phyloP scores from a whole-genome alignment of 352 stramenopile species.

The Plasmopara halstedii region DNA sequence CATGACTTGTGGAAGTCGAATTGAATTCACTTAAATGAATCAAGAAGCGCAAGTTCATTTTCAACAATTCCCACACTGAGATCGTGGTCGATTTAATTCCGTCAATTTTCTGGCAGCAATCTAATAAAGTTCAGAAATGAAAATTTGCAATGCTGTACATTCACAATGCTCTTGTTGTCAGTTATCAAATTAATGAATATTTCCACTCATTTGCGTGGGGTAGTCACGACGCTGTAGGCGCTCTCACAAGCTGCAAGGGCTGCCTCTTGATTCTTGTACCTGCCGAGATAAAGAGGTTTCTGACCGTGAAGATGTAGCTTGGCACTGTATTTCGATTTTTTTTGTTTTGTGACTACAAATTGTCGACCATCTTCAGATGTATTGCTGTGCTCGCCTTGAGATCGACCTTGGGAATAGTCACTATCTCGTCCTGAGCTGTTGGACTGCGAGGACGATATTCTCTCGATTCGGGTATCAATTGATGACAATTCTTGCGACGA shows the following conservation, averaged over 20 bases:
- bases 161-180: no score
- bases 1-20: no score
- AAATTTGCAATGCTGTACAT: no score
- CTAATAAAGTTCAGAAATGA: no score
- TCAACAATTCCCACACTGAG: no score
- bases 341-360: slow-evolving; percentile 50
- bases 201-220: slow-evolving; percentile 35
- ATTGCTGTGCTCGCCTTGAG: slow-evolving; percentile 12
- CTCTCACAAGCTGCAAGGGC: slow-evolving; percentile 52
- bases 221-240: slow-evolving; percentile 45
- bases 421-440: slow-evolving; percentile 12
- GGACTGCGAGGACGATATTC: slow-evolving; percentile 7
- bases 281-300: slow-evolving; percentile 60
- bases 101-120: no score
- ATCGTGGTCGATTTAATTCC: no score
- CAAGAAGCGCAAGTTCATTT: no score
- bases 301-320: slow-evolving; percentile 51
- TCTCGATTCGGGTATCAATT: slow-evolving; percentile 5
- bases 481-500: slow-evolving; percentile 4
- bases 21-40: no score
- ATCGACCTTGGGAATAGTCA: slow-evolving; percentile 14
- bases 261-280: slow-evolving; percentile 57
- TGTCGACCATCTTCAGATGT: slow-evolving; percentile 7
- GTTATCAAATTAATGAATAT: no score
- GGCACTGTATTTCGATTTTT: slow-evolving; percentile 50